A percentile compares a stretch with the other conserved stretches of the same genome.
Conservation (phyloP, 371 early-diverging fungal genomes). For the Choanephora cucurbitarum region DNA sequence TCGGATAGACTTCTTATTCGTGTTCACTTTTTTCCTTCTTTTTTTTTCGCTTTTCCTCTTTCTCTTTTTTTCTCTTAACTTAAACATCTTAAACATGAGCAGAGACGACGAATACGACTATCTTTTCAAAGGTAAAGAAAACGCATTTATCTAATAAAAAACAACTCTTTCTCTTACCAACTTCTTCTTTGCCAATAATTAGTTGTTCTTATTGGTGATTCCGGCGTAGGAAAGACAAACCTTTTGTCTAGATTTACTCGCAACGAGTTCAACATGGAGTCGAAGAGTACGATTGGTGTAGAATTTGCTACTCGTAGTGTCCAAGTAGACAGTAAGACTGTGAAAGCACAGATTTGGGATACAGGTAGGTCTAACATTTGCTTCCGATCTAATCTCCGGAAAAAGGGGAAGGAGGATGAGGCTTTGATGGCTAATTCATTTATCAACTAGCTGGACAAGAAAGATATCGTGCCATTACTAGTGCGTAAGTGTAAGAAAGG, state of each 20-base stretch:
- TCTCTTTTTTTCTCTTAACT: conserved; percentile 11
- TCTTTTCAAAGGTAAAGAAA: conserved; percentile 81
- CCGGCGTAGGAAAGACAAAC: conserved; percentile 99
- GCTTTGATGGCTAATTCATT: not conserved
- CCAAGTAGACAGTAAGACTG: conserved; percentile 94
- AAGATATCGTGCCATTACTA: conserved; percentile 89
- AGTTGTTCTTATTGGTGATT: conserved; percentile 99
- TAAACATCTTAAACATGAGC: conserved; percentile 55
- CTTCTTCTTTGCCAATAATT: no score
- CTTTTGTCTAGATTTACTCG: conserved; percentile 97
- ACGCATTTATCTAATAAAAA: not conserved
- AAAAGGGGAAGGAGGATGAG: not conserved
- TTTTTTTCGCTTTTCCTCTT: no score
- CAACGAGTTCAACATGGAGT: conserved; percentile 96
- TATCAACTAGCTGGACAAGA: conserved; percentile 80
- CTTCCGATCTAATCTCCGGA: conserved; percentile 4
- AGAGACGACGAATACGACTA: conserved; percentile 97
- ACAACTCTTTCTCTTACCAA: no score
- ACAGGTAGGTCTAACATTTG: conserved; percentile 45
- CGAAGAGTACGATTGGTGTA: conserved; percentile 99
- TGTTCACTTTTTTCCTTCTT: conserved; percentile 1
- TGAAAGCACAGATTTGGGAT: conserved; percentile 99
- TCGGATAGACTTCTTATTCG: not conserved
- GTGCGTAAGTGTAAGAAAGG: conserved; percentile 69
- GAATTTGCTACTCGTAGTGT: conserved; percentile 99